phyloP scores from a whole-genome alignment of 306 rosid species.

The Prunus kanzakura region DNA sequence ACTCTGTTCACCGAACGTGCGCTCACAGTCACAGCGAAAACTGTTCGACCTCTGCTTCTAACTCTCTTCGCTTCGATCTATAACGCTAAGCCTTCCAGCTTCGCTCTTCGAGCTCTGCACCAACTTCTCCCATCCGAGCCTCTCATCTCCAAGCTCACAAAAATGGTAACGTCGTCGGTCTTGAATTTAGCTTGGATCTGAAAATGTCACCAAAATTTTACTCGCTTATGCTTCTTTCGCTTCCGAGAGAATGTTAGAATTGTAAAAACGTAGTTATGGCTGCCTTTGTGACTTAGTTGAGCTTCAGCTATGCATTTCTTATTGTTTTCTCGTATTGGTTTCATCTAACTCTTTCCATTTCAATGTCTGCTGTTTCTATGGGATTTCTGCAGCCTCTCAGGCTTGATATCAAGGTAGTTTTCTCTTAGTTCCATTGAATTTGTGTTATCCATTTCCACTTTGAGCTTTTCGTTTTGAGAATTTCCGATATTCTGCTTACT shows the following conservation, averaged over 20 bases:
- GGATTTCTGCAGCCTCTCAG: conserved; percentile 33
- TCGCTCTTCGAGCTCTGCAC: background rate
- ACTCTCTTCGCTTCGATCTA: background rate
- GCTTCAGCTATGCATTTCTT: background rate
- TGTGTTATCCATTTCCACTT: conserved; percentile 2
- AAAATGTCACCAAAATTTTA: background rate
- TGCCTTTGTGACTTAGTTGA: background rate
- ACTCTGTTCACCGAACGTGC: too few relatives aligned
- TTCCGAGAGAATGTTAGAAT: background rate
- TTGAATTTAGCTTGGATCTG: conserved; percentile 13
- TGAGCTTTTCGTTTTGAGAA: background rate
- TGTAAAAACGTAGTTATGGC: background rate
- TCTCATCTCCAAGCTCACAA: background rate
- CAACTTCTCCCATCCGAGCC: background rate
- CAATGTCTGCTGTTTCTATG: background rate
- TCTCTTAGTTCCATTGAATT: background rate
- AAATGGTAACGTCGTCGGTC: conserved; percentile 24
- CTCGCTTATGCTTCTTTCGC: background rate
- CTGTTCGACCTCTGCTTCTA: background rate
- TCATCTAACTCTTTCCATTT: background rate
- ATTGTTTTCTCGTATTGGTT: background rate
- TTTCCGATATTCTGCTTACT: background rate
- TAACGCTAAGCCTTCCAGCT: background rate
- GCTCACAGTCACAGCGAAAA: background rate
- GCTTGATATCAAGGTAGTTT: conserved; percentile 30